Evolutionary conservation across 331 rosid genomes (phyloP), one percentile per base, ranked within the genome.

Genomic region (Erythrophleum ivorense): DNA sequence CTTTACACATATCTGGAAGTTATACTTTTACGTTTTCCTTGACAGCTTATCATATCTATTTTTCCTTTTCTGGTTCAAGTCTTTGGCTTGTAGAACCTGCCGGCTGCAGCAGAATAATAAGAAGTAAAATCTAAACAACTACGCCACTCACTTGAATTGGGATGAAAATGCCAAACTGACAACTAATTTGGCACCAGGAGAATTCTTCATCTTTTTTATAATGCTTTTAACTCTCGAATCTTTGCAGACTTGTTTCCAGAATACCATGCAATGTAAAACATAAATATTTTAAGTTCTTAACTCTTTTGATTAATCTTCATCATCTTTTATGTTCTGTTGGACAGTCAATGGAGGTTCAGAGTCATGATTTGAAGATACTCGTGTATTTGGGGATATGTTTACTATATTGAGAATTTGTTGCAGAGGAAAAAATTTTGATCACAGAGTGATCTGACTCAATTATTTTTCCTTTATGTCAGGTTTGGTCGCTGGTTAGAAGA

Each of bases 401-500:
- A 9, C 65, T 60, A 33, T 33, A 58, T 14, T 55, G 34, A 40
- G 59, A 43, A 48, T 41, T 73, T 80, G 73, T 71, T 9, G 50
- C 5, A 0, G 46, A 40, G 64, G 57, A 64, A 15, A 9, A 60
- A 54, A 62, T 40, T 6, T 21, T 52, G 63, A 7, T 70, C 40
- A 41, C 48, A 49, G 65, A 41, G 58, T 84, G 73, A 18, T 79
- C 53, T 84, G 58, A 41, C 36, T 54, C 0, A 46, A 67, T 19
- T 67, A 9, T 81, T 71, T 76, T 12, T 18, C 43, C 9, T 33
- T 31, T 62, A 31, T 45, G 18, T 79, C 69, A 86, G 87, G 87
- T 87, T 8, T 87, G 90, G 87, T 87, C 90, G 7, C 50, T 87
- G 80, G 90, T 87, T 34, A 81, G 90, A 63, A 84, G 85, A 71